Percentiles rank a stretch among this genome's conserved stretches.
phyloP scores from a whole-genome alignment of 78 protist species.

The Tieghemostelium lacteum region DNA sequence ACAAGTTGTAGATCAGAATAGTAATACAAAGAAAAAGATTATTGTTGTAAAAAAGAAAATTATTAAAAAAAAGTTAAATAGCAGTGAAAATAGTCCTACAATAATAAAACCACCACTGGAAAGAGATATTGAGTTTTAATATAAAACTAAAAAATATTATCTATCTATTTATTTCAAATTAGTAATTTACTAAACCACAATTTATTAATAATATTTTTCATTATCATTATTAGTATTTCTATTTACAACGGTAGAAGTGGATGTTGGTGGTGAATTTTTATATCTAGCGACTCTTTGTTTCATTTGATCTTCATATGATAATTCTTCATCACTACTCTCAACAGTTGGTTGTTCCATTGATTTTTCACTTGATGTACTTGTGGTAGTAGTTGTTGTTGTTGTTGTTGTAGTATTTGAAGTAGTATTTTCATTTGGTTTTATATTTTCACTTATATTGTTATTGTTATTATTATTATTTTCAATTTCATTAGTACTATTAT shows the following conservation, averaged over 20 bases:
- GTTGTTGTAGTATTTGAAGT: neutral
- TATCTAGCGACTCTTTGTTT: too few species aligned
- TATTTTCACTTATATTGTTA: neutral
- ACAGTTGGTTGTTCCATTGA: too few species aligned
- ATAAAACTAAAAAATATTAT: too few species aligned
- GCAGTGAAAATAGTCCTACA: neutral
- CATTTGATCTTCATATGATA: too few species aligned
- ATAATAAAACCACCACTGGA: neutral
- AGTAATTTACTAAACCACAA: neutral
- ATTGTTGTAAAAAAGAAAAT: constrained; percentile 1
- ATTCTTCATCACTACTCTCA: too few species aligned
- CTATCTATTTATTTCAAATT: too few species aligned
- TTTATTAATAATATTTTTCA: neutral
- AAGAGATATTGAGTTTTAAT: constrained; percentile 31
- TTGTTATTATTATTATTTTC: constrained; percentile 7
- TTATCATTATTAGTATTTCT: neutral
- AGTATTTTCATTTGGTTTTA: neutral
- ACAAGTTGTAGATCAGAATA: neutral
- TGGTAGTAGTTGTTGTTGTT: constrained; percentile 1
- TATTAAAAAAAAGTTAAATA: neutral
- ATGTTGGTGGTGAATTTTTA: too few species aligned
- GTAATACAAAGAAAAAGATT: neutral
- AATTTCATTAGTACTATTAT: neutral
- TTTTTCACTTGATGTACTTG: neutral
- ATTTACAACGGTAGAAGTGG: too few species aligned